phyloP scores from a whole-genome alignment of 2,329 filamentous ascomycete genomes.

The Orbilia oligospora region DNA sequence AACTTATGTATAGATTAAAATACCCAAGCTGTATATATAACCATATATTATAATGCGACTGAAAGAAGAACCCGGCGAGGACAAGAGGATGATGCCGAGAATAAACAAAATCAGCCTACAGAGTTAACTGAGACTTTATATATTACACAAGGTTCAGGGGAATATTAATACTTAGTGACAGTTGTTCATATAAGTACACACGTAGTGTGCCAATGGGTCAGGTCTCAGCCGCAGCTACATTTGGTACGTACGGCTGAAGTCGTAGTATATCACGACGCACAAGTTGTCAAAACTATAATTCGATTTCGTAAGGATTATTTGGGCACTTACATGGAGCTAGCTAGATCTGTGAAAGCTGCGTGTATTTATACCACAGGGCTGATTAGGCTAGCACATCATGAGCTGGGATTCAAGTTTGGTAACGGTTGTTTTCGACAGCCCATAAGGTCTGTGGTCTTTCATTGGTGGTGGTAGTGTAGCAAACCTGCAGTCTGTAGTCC shows the following conservation, averaged over 20 bases:
- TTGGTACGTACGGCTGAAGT: conserved; percentile 7
- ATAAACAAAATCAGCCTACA: not conserved
- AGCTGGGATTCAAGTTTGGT: not conserved
- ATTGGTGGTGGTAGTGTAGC: too few species aligned
- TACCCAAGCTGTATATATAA: too few species aligned
- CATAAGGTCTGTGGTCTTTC: too few species aligned
- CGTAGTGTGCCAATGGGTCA: not conserved
- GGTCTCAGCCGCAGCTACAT: conserved; percentile 10
- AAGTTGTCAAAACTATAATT: not conserved
- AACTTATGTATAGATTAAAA: too few species aligned
- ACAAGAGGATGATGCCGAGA: too few species aligned
- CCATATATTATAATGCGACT: too few species aligned
- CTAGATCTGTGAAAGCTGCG: not conserved
- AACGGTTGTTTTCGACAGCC: not conserved
- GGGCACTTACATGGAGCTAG: not conserved
- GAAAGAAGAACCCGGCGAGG: too few species aligned
- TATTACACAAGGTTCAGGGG: not conserved
- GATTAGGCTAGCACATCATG: not conserved
- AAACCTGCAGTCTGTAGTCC: too few species aligned
- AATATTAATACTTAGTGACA: not conserved
- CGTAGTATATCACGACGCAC: not conserved
- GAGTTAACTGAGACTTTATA: not conserved
- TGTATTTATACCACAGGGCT: conserved; percentile 9
- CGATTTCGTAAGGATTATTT: not conserved
- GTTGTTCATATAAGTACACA: not conserved